phyloP scores from a whole-genome alignment of 2,329 filamentous ascomycete genomes.

The Claviceps monticola region DNA sequence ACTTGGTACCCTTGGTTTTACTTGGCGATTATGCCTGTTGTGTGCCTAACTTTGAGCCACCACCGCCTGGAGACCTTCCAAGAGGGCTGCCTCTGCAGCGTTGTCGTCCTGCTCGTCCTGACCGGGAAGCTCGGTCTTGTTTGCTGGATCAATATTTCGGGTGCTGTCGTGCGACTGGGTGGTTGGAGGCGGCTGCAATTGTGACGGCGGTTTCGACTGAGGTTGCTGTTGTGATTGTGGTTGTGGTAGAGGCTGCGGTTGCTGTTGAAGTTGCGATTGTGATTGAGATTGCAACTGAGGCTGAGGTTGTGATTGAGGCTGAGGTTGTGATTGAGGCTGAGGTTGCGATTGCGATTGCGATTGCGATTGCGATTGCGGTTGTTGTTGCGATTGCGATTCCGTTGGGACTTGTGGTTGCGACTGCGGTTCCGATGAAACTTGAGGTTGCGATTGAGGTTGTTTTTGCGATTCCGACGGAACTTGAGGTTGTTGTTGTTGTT shows the following conservation, averaged over 20 bases:
- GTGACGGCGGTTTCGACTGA: neutral
- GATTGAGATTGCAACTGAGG: too few relatives aligned
- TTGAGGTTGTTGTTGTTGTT: too few relatives aligned
- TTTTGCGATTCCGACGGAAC: too few relatives aligned
- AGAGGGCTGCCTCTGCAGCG: constrained; percentile 20
- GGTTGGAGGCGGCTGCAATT: constrained; percentile 2
- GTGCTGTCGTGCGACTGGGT: constrained; percentile 11
- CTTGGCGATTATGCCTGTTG: too few relatives aligned
- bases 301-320: too few relatives aligned
- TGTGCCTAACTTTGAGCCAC: constrained; percentile 13
- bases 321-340: too few relatives aligned
- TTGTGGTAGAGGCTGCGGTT: neutral
- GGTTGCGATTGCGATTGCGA: too few relatives aligned
- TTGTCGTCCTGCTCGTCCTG: constrained; percentile 16
- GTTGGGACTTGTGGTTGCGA: too few relatives aligned
- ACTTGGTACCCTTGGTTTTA: neutral
- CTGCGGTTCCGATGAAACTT: too few relatives aligned
- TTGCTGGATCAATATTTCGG: constrained; percentile 11
- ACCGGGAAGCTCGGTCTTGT: constrained; percentile 11
- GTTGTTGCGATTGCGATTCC: too few relatives aligned
- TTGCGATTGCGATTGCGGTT: too few relatives aligned
- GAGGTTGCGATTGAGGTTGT: too few relatives aligned
- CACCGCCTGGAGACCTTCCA: constrained; percentile 22
- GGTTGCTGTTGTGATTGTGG: neutral
- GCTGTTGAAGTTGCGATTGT: neutral